A percentile compares a stretch with the other conserved stretches of the same genome.
Conservation (phyloP, 1,139 yeast species). For the Pneumocystis oryctolagi region DNA sequence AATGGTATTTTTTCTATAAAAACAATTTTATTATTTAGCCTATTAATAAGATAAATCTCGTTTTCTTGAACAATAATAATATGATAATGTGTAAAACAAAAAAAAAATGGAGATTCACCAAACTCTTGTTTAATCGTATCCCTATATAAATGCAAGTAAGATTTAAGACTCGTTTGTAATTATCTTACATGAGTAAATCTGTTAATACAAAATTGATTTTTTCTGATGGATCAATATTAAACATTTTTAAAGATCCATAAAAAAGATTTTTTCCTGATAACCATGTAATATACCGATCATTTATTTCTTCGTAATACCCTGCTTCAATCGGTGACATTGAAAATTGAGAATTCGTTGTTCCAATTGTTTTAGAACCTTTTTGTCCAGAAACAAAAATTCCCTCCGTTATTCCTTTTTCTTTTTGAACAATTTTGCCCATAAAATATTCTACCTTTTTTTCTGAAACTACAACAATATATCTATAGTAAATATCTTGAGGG, state of each 20-base stretch:
- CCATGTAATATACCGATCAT: neutral
- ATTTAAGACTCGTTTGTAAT: neutral
- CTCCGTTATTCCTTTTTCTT: neutral
- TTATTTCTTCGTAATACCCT: neutral
- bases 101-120: neutral
- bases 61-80: constrained; percentile 33
- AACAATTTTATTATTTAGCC: constrained; percentile 35
- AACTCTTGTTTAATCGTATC: neutral
- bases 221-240: neutral
- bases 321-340: neutral
- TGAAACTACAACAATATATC: neutral
- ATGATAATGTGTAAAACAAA: constrained; percentile 37
- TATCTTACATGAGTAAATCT: neutral
- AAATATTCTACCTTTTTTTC: neutral
- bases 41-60: constrained; percentile 32
- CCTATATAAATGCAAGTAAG: neutral
- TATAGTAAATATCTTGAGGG: neutral
- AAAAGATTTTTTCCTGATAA: neutral
- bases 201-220: neutral
- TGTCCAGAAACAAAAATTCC: neutral
- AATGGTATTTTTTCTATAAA: constrained; percentile 29
- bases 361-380: neutral
- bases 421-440: neutral
- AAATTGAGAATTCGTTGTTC: neutral
- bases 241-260: neutral